Base-by-base conservation (phyloP, 768 basidiomycete species). In the Candolleomyces efflorescens region DNA sequence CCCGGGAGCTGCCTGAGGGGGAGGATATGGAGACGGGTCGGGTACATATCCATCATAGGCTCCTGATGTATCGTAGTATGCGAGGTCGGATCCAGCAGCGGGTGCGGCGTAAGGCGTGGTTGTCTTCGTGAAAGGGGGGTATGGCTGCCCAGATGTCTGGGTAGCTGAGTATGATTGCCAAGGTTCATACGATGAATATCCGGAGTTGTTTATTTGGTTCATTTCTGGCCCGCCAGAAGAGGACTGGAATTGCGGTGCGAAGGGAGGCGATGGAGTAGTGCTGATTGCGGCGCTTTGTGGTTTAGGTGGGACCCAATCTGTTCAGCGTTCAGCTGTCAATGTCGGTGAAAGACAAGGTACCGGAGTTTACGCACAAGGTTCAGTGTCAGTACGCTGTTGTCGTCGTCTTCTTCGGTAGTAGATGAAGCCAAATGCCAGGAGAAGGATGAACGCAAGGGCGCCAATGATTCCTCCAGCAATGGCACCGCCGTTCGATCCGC, bases 391-490 rank as follows among this genome's bases (percentile, higher is more conserved):
- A 32, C 32, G 32, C 11, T 32, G 43, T n/a, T 38, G 36, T 3
- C 24, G 23, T 38, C 37, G 39, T 41, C 44, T 24, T 26, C 37
- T 45, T 22, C 46, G 24, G 11, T 39, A 58, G 49, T 53, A 53
- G 12, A 53, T 3, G 7, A 45, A 17, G 17, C 56, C 56, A 12
- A 27, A 13, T 4, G 12, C 27, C 15, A 58, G 20, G 12, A 58
- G 36, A 10, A 58, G 27, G 26, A 58, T 6, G 12, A 53, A n/a
- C 3, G 41, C 26, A 18, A 58, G 10, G 6, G 37, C 56, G 36
- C 56, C 56, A 47, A 58, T 58, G 23, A 58, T 47, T 13, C 56
- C 56, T 15, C 56, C 56, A 27, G 49, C 56, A 24, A 58, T 58
- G 18, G 56, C 56, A 15, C 13, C 50, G 11, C 50, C 22, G 46